A percentile compares a stretch with the other conserved stretches of the same genome.
Evolutionary conservation across 2,329 filamentous ascomycete genomes (phyloP).

Genomic region (Chaetothyriales sp.): DNA sequence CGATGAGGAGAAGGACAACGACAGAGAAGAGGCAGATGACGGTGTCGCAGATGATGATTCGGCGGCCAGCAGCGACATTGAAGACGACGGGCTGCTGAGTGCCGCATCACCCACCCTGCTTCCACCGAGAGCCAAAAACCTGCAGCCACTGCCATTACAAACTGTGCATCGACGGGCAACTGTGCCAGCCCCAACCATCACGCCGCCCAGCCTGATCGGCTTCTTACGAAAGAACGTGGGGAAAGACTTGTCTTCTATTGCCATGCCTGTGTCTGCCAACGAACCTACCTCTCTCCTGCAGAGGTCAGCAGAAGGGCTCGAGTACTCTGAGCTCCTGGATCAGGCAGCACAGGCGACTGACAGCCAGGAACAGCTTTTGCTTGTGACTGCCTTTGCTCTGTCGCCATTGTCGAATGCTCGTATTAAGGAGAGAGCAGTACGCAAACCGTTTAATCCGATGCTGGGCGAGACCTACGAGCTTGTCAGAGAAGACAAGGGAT

Average conservation of each 20-base stretch:
- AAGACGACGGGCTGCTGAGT: slow-evolving; percentile 30
- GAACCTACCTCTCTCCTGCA: slow-evolving; percentile 82
- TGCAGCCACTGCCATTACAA: slow-evolving; percentile 62
- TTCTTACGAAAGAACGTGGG: slow-evolving; percentile 95
- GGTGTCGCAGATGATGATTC: slow-evolving; percentile 40
- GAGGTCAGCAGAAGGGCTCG: slow-evolving; percentile 74
- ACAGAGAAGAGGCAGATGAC: slow-evolving; percentile 17
- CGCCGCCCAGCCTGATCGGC: slow-evolving; percentile 79
- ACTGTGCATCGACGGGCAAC: slow-evolving; percentile 51
- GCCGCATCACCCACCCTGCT: slow-evolving; percentile 38
- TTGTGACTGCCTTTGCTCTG: slow-evolving; percentile 79
- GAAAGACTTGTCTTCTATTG: slow-evolving; percentile 90
- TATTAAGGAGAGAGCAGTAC: slow-evolving; percentile 76
- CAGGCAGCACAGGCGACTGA: slow-evolving; percentile 44
- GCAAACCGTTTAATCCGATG: slow-evolving; percentile 95
- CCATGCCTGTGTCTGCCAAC: slow-evolving; percentile 94
- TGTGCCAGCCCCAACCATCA: slow-evolving; percentile 57
- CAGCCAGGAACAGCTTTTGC: slow-evolving; percentile 58
- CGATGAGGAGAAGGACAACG: slow-evolving; percentile 48
- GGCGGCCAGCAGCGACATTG: slow-evolving; percentile 47
- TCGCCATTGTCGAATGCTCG: slow-evolving; percentile 70
- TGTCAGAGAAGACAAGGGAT: slow-evolving; percentile 70
- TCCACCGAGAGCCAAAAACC: slow-evolving; percentile 57
- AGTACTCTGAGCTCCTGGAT: slow-evolving; percentile 77
- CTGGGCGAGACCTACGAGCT: slow-evolving; percentile 92